Evolutionary conservation across 2,329 filamentous ascomycete genomes (phyloP).

Genomic region (Whalleya microplaca): DNA sequence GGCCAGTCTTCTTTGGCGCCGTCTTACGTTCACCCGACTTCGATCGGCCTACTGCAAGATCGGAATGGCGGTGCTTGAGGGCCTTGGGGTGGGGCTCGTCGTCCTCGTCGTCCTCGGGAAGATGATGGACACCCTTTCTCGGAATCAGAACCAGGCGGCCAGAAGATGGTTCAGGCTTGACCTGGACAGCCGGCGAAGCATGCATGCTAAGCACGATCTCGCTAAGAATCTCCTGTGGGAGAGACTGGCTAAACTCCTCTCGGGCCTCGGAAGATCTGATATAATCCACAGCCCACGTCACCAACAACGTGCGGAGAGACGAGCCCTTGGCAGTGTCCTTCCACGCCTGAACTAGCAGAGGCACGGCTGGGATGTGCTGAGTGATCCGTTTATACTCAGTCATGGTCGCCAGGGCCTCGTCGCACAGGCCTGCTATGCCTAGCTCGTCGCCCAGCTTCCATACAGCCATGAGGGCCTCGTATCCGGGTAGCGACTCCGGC

Average conservation of each 20-base stretch:
- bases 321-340: slow-evolving; percentile 64
- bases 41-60: slow-evolving; percentile 31
- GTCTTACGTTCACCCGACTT: slow-evolving; percentile 20
- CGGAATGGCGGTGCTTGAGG: slow-evolving; percentile 47
- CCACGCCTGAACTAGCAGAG: slow-evolving; percentile 64
- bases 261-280: slow-evolving; percentile 60
- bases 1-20: slow-evolving; percentile 34
- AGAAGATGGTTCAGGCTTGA: slow-evolving; percentile 28
- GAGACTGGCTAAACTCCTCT: slow-evolving; percentile 61
- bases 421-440: slow-evolving; percentile 58
- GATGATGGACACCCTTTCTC: slow-evolving; percentile 54
- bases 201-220: slow-evolving; percentile 67
- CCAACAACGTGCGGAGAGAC: slow-evolving; percentile 59
- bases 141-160: slow-evolving; percentile 25
- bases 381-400: slow-evolving; percentile 56
- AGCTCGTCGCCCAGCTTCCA: slow-evolving; percentile 61
- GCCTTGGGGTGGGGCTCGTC: slow-evolving; percentile 37
- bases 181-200: slow-evolving; percentile 43
- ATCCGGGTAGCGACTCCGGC: slow-evolving; percentile 49
- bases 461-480: slow-evolving; percentile 57
- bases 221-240: slow-evolving; percentile 65
- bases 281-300: slow-evolving; percentile 67
- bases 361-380: slow-evolving; percentile 59
- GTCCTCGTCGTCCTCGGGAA: slow-evolving; percentile 47
- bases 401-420: slow-evolving; percentile 61